Base-by-base conservation (phyloP, 164 flowering plant species). In the Cinnamomum chago region DNA sequence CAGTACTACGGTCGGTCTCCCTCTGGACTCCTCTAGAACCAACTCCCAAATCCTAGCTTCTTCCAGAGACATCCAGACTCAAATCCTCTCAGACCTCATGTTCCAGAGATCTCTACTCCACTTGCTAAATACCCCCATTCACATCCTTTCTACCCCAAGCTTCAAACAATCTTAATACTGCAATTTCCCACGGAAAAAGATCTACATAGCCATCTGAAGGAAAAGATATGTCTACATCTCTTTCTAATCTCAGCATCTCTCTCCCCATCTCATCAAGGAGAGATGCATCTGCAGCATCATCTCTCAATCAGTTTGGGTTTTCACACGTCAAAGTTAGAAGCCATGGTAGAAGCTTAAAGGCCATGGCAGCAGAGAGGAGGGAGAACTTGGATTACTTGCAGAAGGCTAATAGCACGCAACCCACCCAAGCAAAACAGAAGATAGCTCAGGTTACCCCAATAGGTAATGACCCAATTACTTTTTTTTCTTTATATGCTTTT, bases 361-460 rank as follows among this genome's bases (percentile, higher is more conserved):
- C 88, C 65, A 76, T 72, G 86, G 86, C 82, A n/a, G 79, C 70
- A 22, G 88, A 80, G 15, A 67, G 78, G 40, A 77, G 87, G 74
- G 90, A 82, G 11, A 84, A 80, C 73, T 86, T 88, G 66, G 92
- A 90, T 70, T 86, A 88, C 73, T 82, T 86, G 80, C 91, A 86
- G 74, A 86, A 80, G 55, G 72, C 76, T 47, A 75, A 50, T 85
- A 78, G 75, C 62, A 76, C 55, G 20, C 83, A 83, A 28, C 70
- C 62, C 9, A 15, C 67, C 30, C 73, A 73, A 23, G 79, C 64
- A 18, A 78, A 68, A 75, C 81, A 65, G 72, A 76, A 76, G 71
- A 58, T 68, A 0, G 77, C 77, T 30, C 85, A 74, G 47, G 83
- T 72, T 47, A 76, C 87, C 6, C 89, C 89, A 9, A 24, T 83